Evolutionary conservation across 2,329 filamentous ascomycete genomes (phyloP).

Genomic region (Apiospora saccharicola): DNA sequence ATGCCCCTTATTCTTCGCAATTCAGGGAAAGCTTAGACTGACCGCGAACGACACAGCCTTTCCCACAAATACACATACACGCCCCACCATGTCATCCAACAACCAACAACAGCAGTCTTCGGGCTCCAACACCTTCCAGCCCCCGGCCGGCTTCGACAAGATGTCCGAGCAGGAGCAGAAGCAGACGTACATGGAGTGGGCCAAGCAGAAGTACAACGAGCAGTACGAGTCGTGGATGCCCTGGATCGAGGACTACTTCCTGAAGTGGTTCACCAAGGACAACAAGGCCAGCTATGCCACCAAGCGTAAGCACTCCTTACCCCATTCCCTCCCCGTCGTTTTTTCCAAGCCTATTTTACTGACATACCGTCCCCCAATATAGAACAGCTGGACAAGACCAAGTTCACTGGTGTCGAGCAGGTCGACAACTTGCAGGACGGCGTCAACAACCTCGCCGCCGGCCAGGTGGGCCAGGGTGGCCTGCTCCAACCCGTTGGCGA

Average conservation of each 20-base stretch:
- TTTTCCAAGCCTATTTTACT: neutral
- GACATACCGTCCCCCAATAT: slow-evolving; percentile 19
- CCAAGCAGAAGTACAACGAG: slow-evolving; percentile 70
- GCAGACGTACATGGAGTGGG: slow-evolving; percentile 58
- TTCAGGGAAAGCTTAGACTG: neutral
- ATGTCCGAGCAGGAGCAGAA: slow-evolving; percentile 28
- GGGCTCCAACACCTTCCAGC: slow-evolving; percentile 26
- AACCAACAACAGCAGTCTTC: neutral
- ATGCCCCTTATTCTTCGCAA: neutral
- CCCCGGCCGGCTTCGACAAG: slow-evolving; percentile 27
- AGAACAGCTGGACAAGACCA: slow-evolving; percentile 74
- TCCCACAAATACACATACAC: neutral
- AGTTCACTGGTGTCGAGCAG: slow-evolving; percentile 71
- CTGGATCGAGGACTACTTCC: slow-evolving; percentile 77
- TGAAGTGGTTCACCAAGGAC: slow-evolving; percentile 77
- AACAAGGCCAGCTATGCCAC: slow-evolving; percentile 78
- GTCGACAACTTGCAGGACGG: slow-evolving; percentile 74
- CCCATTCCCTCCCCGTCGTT: neutral
- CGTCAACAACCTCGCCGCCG: slow-evolving; percentile 66
- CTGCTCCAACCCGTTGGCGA: slow-evolving; percentile 71
- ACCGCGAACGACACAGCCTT: neutral
- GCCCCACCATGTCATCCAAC: neutral
- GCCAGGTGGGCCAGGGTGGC: slow-evolving; percentile 73
- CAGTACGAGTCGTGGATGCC: slow-evolving; percentile 80
- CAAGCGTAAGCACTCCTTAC: slow-evolving; percentile 58